phyloP scores from a whole-genome alignment of 164 flowering plant species.

The Magnolia sinica region DNA sequence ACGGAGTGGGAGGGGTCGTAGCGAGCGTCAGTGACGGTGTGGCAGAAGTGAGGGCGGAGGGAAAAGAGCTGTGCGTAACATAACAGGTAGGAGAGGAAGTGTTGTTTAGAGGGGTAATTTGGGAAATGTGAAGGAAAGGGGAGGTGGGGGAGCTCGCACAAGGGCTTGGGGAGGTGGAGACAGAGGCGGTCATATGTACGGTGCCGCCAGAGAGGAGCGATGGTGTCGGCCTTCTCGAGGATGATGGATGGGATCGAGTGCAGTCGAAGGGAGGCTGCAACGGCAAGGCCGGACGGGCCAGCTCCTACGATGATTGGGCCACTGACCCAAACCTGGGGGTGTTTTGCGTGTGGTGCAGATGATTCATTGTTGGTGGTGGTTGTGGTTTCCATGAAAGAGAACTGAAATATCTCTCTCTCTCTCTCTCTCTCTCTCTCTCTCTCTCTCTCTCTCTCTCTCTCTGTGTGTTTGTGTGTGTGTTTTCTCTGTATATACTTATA shows the following conservation, averaged over 20 bases:
- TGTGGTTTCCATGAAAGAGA: background rate
- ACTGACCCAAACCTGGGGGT: conserved; percentile 44
- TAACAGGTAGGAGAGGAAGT: conserved; percentile 65
- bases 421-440: too few relatives aligned
- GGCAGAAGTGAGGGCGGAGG: conserved; percentile 56
- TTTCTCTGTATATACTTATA: background rate
- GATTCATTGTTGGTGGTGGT: background rate
- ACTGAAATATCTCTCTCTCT: background rate
- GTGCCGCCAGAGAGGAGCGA: conserved; percentile 71
- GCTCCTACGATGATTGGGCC: conserved; percentile 83
- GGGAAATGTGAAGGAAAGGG: conserved; percentile 70
- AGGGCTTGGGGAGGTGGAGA: conserved; percentile 78
- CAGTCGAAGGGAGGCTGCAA: conserved; percentile 57
- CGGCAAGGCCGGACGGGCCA: conserved; percentile 79
- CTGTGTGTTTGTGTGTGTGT: too few relatives aligned
- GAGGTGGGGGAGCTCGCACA: conserved; percentile 65
- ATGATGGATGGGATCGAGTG: conserved; percentile 63
- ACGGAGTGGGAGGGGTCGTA: conserved; percentile 52
- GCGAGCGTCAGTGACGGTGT: conserved; percentile 54
- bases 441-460: too few relatives aligned
- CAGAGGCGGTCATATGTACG: conserved; percentile 66
- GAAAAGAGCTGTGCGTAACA: conserved; percentile 46
- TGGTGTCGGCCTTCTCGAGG: conserved; percentile 60
- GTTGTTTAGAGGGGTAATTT: conserved; percentile 62
- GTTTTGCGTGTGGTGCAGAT: background rate